Evolutionary conservation across 768 basidiomycete genomes (phyloP), one percentile per base, ranked within the genome.

Genomic region (Phylloporus arenicola): DNA sequence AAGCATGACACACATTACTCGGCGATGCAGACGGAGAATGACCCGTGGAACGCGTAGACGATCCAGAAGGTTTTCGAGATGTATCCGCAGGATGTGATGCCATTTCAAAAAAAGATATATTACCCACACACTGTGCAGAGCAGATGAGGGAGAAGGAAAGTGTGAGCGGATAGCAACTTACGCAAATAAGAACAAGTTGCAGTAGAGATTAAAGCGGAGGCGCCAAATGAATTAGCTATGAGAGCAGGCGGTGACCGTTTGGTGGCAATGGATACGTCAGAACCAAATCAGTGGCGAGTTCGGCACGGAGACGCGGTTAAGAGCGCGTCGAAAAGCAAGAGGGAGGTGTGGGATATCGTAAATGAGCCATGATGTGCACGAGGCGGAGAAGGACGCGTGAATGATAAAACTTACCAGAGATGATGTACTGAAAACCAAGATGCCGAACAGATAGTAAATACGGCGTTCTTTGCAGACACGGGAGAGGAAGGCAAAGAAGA

Each of bases 11-110:
- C 63, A 86, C 85, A 64, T 77, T 76, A 59, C 70, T 72, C 17
- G 84, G 81, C 20, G 84, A 81, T 43, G 71, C 70, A 34, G 80
- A 70, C 0, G 86, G 84, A 3, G 86, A 86, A 59, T 78, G 83
- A 27, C 76, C 73, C 41, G 74, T 72, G 43, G 84, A 84, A 52
- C 78, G 82, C 16, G 78, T 76, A n/a, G 84, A 83, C 24, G 85
- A 83, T 48, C 77, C 79, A 30, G 86, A 85, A 37, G 83, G 81
- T 60, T 86, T 85, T 61, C 82, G 79, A 20, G 83, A 76, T 39
- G 77, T 72, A 57, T 74, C 70, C 41, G 69, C 72, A 57, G 57
- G 48, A 49, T 58, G 72, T 57, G 65, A 67, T 57, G 54, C 57
- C 65, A 69, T 74, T 45, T 53, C 51, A 56, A 41, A 53, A 53